A percentile compares a stretch with the other conserved stretches of the same genome.
These are phyloP conservation scores for Nymphaea colorata DNA, from an alignment of 164 flowering plant genomes.

Conservation along the genomic window DNA sequence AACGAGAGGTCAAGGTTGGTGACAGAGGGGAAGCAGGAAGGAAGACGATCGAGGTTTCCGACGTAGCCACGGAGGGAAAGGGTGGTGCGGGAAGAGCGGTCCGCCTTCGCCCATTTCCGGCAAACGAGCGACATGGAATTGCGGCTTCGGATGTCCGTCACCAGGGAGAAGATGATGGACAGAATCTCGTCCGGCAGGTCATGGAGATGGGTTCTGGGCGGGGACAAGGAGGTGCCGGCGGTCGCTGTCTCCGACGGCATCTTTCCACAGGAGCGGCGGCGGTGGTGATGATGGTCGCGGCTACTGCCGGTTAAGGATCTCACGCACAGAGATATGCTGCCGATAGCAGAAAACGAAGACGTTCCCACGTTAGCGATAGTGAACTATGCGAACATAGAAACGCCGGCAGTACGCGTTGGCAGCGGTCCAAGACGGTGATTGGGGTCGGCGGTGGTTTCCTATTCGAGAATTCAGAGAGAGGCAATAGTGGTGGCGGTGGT, in stretches of 20 bases:
- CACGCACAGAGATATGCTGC: neutral
- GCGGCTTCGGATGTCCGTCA: conserved; percentile 45
- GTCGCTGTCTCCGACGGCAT: neutral
- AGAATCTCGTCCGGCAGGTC: conserved; percentile 79
- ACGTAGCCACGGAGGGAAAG: conserved; percentile 79
- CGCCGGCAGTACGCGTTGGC: too few species aligned
- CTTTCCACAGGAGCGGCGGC: neutral
- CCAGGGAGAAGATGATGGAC: conserved; percentile 30
- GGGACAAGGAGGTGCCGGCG: neutral
- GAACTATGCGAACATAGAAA: neutral
- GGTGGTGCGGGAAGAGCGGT: conserved; percentile 53
- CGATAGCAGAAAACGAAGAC: neutral
- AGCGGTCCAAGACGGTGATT: too few species aligned
- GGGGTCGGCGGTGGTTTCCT: neutral
- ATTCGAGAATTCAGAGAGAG: neutral
- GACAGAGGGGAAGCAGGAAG: conserved; percentile 42
- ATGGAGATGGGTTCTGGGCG: conserved; percentile 16
- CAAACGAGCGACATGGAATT: conserved; percentile 57
- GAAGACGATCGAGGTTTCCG: conserved; percentile 50
- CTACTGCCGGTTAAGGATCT: neutral
- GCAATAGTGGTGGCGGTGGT: too few species aligned
- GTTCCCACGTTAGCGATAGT: neutral
- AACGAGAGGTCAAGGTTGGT: conserved; percentile 68
- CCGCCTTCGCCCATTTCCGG: conserved; percentile 44
- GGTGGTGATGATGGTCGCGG: neutral